phyloP scores from a whole-genome alignment of 2,329 filamentous ascomycete genomes.

The Neonectria ditissima region DNA sequence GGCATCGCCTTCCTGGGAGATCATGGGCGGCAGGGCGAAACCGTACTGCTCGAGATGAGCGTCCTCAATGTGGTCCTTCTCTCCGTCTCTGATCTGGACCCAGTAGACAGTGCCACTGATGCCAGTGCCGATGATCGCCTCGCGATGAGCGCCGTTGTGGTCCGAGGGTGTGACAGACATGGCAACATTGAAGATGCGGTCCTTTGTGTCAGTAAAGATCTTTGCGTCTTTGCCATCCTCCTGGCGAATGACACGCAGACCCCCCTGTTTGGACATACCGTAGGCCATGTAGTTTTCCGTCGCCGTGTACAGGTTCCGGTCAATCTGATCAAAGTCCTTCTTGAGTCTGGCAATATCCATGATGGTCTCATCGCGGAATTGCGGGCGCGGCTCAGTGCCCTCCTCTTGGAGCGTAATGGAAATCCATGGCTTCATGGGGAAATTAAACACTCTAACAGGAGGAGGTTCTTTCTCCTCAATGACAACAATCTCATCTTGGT shows the following conservation, averaged over 20 bases:
- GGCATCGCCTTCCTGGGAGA: slow-evolving; percentile 87
- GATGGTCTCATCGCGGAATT: slow-evolving; percentile 82
- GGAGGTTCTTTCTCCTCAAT: slow-evolving; percentile 74
- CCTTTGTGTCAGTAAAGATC: slow-evolving; percentile 89
- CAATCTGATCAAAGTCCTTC: slow-evolving; percentile 98
- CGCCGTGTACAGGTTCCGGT: slow-evolving; percentile 90
- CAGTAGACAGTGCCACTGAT: slow-evolving; percentile 98
- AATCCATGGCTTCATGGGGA: slow-evolving; percentile 96
- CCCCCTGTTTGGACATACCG: slow-evolving; percentile 91
- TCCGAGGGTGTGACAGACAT: slow-evolving; percentile 77
- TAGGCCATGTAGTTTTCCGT: slow-evolving; percentile 94
- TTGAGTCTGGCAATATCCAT: slow-evolving; percentile 95
- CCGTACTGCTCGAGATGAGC: slow-evolving; percentile 85
- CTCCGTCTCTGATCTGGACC: slow-evolving; percentile 81
- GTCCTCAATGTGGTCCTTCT: slow-evolving; percentile 83
- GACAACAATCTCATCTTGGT: slow-evolving; percentile 74
- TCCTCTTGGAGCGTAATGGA: slow-evolving; percentile 80
- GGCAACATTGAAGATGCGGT: slow-evolving; percentile 94
- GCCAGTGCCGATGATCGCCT: slow-evolving; percentile 91
- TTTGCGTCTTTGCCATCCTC: slow-evolving; percentile 93
- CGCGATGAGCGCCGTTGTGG: slow-evolving; percentile 69
- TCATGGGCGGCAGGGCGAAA: slow-evolving; percentile 89
- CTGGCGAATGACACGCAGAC: slow-evolving; percentile 92
- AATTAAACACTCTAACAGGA: slow-evolving; percentile 87
- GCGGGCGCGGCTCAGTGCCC: slow-evolving; percentile 66